Evolutionary conservation across 1,139 yeast species (phyloP).

Genomic region (Suhomyces terraborum): DNA sequence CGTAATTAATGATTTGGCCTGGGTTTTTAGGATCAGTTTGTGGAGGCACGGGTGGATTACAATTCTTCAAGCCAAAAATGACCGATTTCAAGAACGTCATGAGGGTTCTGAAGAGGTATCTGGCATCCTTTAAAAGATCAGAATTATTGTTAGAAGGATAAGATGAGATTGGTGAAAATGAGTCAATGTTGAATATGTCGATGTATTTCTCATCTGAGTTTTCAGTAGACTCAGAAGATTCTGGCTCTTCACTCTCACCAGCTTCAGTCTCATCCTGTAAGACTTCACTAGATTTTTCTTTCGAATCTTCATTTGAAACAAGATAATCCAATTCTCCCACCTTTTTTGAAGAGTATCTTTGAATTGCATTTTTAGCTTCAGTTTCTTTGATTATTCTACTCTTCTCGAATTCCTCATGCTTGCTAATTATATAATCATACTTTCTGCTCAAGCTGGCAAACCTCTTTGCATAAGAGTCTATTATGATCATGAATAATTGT

Average conservation of each 20-base stretch:
- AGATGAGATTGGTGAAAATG: slow-evolving; percentile 41
- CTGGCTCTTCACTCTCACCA: slow-evolving; percentile 14
- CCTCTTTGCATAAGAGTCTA: slow-evolving; percentile 85
- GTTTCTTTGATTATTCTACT: slow-evolving; percentile 44
- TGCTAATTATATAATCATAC: slow-evolving; percentile 64
- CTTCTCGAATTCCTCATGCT: slow-evolving; percentile 57
- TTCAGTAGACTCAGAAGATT: slow-evolving; percentile 18
- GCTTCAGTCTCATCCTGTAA: slow-evolving; percentile 11
- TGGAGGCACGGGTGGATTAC: slow-evolving; percentile 82
- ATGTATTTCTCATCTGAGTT: slow-evolving; percentile 21
- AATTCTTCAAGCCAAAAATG: slow-evolving; percentile 83
- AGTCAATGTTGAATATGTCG: slow-evolving; percentile 43
- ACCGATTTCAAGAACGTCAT: slow-evolving; percentile 90
- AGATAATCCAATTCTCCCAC: slow-evolving; percentile 17
- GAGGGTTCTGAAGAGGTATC: slow-evolving; percentile 82
- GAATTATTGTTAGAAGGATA: slow-evolving; percentile 39
- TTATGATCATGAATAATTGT: slow-evolving; percentile 76
- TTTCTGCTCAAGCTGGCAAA: slow-evolving; percentile 75
- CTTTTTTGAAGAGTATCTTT: slow-evolving; percentile 41
- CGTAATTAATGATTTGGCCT: slow-evolving; percentile 56
- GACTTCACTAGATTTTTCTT: slow-evolving; percentile 13
- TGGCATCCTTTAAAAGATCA: slow-evolving; percentile 83
- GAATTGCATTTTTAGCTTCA: slow-evolving; percentile 45
- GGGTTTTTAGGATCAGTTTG: slow-evolving; percentile 59
- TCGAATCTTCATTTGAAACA: slow-evolving; percentile 5